Base-by-base conservation (phyloP, 768 basidiomycete genomes). In the Trametopsis cervina region DNA sequence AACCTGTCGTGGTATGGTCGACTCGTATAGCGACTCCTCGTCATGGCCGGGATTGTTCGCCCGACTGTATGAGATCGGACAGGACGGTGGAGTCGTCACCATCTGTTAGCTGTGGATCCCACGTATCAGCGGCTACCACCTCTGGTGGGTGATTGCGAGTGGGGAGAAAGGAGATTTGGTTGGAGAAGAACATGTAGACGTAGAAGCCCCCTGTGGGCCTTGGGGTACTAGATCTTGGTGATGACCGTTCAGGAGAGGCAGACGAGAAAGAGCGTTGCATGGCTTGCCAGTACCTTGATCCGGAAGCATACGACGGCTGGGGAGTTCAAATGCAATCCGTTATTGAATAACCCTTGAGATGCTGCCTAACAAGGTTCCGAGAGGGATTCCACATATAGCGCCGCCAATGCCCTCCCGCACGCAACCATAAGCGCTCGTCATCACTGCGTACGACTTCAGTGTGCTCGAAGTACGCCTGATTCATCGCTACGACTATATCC, bases 41-140 rank as follows among this genome's bases (percentile, higher is more conserved):
- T 17, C 85, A 75, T 45, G 87, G 66, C 4, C 85, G 71, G 3
- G 85, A 87, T 0, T 82, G 81, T 58, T 88, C 85, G 13, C 80
- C 85, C 1, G 80, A 80, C 43, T 85, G 81, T 13, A 87, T 72
- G 36, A 88, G 73, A 62, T 87, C 85, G 1, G 82, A 83, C 39
- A 87, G 74, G 17, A 85, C 76, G 47, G 87, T 81, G 25, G 79
- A 73, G 58, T 80, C 81, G 55, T 88, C 85, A 1, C 69, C 72
- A 50, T 84, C 81, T 29, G 69, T 67, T 22, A 63, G 68, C 50
- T 59, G 55, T 5, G 48, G 42, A 11, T 24, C 44, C 4, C 11
- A n/a, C n/a, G 29, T 33, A 15, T 33, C 7, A 33, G 29, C 9
- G 29, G 29, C 15, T 33, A 7, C 15, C 29, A 33, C 29, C 29